Percentiles rank a stretch among this genome's conserved stretches.
These are phyloP conservation scores for Heterobasidion irregulare DNA, from an alignment of 1,284 basidiomycete genomes.

Conservation along the genomic window DNA sequence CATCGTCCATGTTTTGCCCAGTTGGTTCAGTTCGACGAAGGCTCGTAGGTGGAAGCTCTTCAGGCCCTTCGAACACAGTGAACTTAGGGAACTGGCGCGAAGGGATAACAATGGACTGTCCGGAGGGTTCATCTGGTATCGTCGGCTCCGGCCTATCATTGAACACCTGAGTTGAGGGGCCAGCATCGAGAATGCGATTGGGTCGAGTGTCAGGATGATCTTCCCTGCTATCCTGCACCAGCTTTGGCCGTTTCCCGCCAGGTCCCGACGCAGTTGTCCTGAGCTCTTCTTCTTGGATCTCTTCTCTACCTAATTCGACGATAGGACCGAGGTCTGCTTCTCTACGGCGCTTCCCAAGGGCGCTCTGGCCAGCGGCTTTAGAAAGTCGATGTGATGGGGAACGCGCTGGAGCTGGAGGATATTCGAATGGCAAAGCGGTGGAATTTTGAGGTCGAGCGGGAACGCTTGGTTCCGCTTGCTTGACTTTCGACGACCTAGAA, in stretches of 20 bases:
- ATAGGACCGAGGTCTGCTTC: conserved; percentile 35
- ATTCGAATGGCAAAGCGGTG: conserved; percentile 10
- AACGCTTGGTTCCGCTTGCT: conserved; percentile 2
- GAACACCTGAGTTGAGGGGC: too few species aligned
- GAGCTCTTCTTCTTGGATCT: conserved; percentile 24
- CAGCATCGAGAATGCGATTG: too few species aligned
- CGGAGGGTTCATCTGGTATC: neutral
- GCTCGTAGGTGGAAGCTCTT: conserved; percentile 16
- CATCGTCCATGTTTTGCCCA: conserved; percentile 13
- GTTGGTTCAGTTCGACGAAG: conserved; percentile 14
- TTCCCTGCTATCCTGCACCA: conserved; percentile 12
- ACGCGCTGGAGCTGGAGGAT: conserved; percentile 12
- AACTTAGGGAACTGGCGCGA: conserved; percentile 10
- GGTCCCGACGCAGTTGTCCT: conserved; percentile 30
- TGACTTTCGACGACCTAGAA: neutral
- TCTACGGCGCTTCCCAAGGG: conserved; percentile 55
- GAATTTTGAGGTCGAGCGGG: conserved; percentile 1
- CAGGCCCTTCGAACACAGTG: conserved; percentile 23
- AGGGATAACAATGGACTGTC: neutral
- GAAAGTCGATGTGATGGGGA: conserved; percentile 10
- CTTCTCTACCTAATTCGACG: conserved; percentile 27
- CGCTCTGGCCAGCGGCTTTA: conserved; percentile 2
- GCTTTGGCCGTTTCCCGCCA: conserved; percentile 43
- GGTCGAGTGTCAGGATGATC: neutral
- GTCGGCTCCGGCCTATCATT: neutral